Conservation (phyloP, 1,284 basidiomycete species). For the Heterobasidion irregulare region DNA sequence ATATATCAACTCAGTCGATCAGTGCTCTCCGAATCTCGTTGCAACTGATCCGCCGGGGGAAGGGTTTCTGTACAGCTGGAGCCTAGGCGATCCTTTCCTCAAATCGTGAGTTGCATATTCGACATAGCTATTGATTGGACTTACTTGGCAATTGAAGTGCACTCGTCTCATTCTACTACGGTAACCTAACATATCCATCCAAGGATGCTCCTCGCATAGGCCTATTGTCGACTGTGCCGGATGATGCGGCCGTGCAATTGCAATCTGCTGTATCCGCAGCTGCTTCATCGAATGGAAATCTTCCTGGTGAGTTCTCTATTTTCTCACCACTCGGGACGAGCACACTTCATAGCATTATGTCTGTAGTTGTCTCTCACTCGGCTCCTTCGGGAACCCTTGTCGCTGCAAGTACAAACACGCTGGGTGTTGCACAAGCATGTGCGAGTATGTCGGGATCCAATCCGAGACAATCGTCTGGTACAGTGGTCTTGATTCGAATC, state of each 20-base stretch:
- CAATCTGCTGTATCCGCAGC: slow-evolving; percentile 31
- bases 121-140: background rate
- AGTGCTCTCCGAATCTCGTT: slow-evolving; percentile 36
- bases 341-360: background rate
- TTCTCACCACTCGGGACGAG: background rate
- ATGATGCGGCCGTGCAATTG: slow-evolving; percentile 34
- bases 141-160: slow-evolving; percentile 13
- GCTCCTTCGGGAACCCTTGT: background rate
- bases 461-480: no score
- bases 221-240: slow-evolving; percentile 58
- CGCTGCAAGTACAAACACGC: background rate
- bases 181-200: slow-evolving; percentile 54
- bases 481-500: no score
- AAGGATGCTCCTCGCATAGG: slow-evolving; percentile 57
- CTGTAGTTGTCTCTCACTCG: background rate
- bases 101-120: slow-evolving; percentile 24
- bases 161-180: slow-evolving; percentile 49
- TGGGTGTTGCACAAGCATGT: background rate
- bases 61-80: slow-evolving; percentile 29
- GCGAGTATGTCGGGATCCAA: no score
- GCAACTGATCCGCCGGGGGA: slow-evolving; percentile 42
- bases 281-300: slow-evolving; percentile 24
- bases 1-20: slow-evolving; percentile 7
- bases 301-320: slow-evolving; percentile 28
- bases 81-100: slow-evolving; percentile 30